Evolutionary conservation across 768 basidiomycete species (phyloP).

Genomic region (Serendipita vermifera): DNA sequence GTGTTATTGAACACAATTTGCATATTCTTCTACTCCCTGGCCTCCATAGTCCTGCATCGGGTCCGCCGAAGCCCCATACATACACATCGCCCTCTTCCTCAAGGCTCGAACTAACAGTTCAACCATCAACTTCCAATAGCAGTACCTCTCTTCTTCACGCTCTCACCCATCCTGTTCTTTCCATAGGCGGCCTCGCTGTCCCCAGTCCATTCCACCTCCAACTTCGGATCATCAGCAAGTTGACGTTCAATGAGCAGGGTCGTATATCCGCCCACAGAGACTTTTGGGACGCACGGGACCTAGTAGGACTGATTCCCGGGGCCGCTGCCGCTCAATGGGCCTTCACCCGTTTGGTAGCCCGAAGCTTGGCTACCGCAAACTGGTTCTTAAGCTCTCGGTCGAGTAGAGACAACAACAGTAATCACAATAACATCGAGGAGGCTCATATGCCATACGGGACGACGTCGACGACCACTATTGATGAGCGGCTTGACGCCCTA

Average conservation of each 20-base stretch:
- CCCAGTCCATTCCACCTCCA: conserved; percentile 64
- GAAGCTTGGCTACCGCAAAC: conserved; percentile 35
- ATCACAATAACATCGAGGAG: too few species aligned
- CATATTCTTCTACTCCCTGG: conserved; percentile 65
- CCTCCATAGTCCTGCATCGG: conserved; percentile 34
- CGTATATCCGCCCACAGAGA: conserved; percentile 68
- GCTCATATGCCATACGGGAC: too few species aligned
- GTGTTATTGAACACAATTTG: conserved; percentile 67
- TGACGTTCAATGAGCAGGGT: conserved; percentile 74
- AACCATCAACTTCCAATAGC: conserved; percentile 17
- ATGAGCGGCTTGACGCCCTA: too few species aligned
- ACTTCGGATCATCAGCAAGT: conserved; percentile 55
- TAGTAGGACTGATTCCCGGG: conserved; percentile 50
- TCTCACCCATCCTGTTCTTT: conserved; percentile 14
- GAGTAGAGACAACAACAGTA: too few species aligned
- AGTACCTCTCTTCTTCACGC: conserved; percentile 12
- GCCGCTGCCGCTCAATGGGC: conserved; percentile 57
- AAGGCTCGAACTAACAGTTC: conserved; percentile 12
- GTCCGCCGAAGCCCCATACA: conserved; percentile 24
- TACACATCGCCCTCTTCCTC: conserved; percentile 17
- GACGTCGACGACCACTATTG: too few species aligned
- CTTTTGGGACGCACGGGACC: conserved; percentile 68
- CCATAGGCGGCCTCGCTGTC: conserved; percentile 18
- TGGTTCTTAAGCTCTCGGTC: neutral
- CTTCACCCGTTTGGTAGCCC: conserved; percentile 45